Evolutionary conservation across 2,329 filamentous ascomycete species (phyloP).

Genomic region (Parascedosporium putredinis): DNA sequence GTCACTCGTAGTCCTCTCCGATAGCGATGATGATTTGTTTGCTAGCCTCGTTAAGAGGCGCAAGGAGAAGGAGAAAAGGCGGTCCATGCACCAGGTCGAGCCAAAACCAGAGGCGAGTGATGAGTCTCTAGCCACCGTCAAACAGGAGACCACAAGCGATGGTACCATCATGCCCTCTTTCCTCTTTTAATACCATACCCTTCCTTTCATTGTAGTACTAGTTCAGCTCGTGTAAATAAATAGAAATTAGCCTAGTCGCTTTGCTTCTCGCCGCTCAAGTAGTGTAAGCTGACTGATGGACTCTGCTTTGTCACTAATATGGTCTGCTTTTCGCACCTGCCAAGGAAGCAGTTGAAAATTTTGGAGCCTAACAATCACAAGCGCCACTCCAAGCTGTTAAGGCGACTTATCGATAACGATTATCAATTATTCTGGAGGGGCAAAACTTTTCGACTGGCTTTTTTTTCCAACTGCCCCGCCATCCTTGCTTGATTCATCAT

Average conservation of each 20-base stretch:
- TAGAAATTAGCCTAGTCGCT: too few species aligned
- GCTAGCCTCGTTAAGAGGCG: slow-evolving; percentile 2
- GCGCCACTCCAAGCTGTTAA: too few species aligned
- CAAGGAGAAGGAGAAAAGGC: neutral
- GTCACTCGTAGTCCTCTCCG: slow-evolving; percentile 6
- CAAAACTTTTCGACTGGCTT: slow-evolving; percentile 3
- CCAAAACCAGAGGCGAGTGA: neutral
- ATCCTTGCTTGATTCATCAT: neutral
- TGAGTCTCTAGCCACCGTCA: neutral
- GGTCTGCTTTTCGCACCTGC: too few species aligned
- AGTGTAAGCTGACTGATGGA: too few species aligned
- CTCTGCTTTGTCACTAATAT: too few species aligned
- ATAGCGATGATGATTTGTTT: slow-evolving; percentile 14
- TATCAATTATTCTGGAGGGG: slow-evolving; percentile 5
- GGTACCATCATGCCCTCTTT: slow-evolving; percentile 5
- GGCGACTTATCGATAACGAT: slow-evolving; percentile 7
- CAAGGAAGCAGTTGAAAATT: too few species aligned
- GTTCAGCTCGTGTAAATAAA: too few species aligned
- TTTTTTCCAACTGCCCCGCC: neutral
- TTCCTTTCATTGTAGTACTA: too few species aligned
- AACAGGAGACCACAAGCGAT: neutral
- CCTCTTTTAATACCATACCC: neutral
- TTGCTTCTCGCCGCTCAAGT: too few species aligned
- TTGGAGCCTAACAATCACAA: too few species aligned
- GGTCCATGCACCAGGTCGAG: neutral